Percentiles rank a stretch among this genome's conserved stretches.
phyloP scores from a whole-genome alignment of 2,329 filamentous ascomycete genomes.

The Neofusicoccum umdonicola region DNA sequence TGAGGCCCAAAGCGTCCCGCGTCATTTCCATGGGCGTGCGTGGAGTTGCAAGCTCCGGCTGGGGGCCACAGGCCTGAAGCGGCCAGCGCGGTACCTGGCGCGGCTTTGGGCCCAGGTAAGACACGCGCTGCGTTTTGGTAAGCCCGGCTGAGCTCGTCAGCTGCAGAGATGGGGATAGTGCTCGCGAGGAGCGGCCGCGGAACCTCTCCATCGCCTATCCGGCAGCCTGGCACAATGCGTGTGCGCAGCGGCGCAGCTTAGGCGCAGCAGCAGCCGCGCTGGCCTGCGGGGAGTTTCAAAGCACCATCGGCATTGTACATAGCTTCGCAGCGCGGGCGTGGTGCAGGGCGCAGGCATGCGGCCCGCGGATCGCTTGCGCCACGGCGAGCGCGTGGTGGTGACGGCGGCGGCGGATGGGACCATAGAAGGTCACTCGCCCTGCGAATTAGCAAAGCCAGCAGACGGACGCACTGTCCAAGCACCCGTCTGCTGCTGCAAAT shows the following conservation, averaged over 20 bases:
- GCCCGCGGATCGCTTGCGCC: slow-evolving; percentile 10
- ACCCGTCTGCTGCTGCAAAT: slow-evolving; percentile 10
- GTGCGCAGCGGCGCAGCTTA: no score
- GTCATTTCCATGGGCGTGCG: slow-evolving; percentile 2
- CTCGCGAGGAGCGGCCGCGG: neutral
- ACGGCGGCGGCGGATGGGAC: neutral
- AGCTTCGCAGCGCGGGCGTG: neutral
- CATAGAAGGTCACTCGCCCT: neutral
- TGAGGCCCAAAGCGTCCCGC: slow-evolving; percentile 15
- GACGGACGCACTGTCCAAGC: slow-evolving; percentile 4
- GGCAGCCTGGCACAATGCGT: no score
- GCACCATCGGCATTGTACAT: no score
- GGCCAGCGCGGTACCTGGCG: slow-evolving; percentile 1
- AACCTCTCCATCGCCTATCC: no score
- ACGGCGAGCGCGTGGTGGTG: neutral
- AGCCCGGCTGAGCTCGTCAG: neutral
- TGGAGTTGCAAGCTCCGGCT: neutral
- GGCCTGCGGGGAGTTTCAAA: no score
- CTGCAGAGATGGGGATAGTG: neutral
- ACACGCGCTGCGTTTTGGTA: neutral
- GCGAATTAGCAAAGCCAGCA: slow-evolving; percentile 14
- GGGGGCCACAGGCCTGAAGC: neutral
- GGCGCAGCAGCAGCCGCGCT: no score
- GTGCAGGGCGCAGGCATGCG: neutral
- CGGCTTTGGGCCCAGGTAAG: neutral